Evolutionary conservation across 306 rosid genomes (phyloP), one percentile per base, ranked within the genome.

Genomic region (Abrus precatorius): DNA sequence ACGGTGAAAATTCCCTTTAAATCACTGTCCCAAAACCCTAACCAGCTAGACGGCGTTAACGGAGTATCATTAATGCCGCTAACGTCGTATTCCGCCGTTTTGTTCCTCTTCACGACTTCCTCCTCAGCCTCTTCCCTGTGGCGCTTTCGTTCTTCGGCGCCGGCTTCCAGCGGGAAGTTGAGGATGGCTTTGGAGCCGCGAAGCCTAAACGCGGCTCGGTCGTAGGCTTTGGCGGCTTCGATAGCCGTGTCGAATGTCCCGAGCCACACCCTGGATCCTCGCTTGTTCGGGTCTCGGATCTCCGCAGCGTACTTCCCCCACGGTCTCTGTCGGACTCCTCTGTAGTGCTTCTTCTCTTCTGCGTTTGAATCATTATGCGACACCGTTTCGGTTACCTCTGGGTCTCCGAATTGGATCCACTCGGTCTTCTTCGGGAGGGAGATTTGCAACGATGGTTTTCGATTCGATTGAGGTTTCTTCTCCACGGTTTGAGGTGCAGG

Each of bases 231-330:
- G 50, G 97, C 97, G 5, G 97, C 97, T 32, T 92, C 93, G 8
- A 92, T 72, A 7, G 93, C 97, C 0, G 89, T 84, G 12, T 92
- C 91, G 67, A 87, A 92, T 1, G 97, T 92, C 14, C 97, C 97
- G 0, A 92, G 85, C 97, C 97, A 90, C 44, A 90, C 88, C 57
- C 97, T 79, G 0, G 95, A 87, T 52, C 97, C 97, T 5, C 84
- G 83, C 49, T 84, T 82, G 79, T 87, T 90, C 28, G 97, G 97
- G 57, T 92, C 95, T 1, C 95, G 87, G 66, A 92, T 92, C 89
- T 92, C 97, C 9, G 97, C 90, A 0, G 97, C 97, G 73, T 10
- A 92, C 74, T 92, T 92, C 1, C 97, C 97, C 97, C 97, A 92
- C 36, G 97, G 93, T 14, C 97, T 54, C 71, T 66, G 90, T 7